These are phyloP conservation scores for Pichia sp. DNA, from an alignment of 1,139 yeast species.

Conservation along the genomic window DNA sequence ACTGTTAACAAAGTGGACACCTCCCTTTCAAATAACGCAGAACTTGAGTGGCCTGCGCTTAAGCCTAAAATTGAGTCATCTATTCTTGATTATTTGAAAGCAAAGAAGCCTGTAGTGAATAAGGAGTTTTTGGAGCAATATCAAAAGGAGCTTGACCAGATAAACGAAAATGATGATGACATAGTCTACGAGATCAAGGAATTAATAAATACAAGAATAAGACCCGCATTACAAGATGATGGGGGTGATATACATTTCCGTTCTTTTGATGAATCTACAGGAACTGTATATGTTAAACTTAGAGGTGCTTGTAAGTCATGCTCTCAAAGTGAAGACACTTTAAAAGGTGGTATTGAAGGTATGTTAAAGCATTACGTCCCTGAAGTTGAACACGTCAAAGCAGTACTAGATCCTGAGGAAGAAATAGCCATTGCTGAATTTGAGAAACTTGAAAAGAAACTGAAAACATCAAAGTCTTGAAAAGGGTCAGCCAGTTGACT, in stretches of 20 bases:
- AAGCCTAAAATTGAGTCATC: slow-evolving; percentile 21
- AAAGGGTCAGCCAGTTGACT: background rate
- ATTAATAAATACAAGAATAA: slow-evolving; percentile 51
- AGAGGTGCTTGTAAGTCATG: slow-evolving; percentile 84
- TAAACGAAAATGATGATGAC: slow-evolving; percentile 41
- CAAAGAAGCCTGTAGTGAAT: slow-evolving; percentile 23
- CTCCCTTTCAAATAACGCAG: slow-evolving; percentile 25
- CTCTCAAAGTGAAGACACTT: slow-evolving; percentile 67
- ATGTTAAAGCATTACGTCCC: slow-evolving; percentile 83
- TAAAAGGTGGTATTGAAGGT: slow-evolving; percentile 73
- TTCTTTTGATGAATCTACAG: slow-evolving; percentile 61
- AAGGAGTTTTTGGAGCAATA: slow-evolving; percentile 18
- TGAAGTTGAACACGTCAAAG: slow-evolving; percentile 70
- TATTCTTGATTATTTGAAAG: slow-evolving; percentile 21
- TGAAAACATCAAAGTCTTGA: slow-evolving; percentile 18
- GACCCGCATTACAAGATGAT: slow-evolving; percentile 69
- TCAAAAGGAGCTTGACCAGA: slow-evolving; percentile 23
- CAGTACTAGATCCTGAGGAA: slow-evolving; percentile 56
- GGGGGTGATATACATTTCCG: slow-evolving; percentile 76
- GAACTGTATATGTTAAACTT: slow-evolving; percentile 64
- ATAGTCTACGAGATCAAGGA: slow-evolving; percentile 53
- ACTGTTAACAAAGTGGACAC: slow-evolving; percentile 30
- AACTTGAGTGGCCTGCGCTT: slow-evolving; percentile 25
- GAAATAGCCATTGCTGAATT: slow-evolving; percentile 59
- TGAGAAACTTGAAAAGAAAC: slow-evolving; percentile 40